Percentiles rank a stretch among this genome's conserved stretches.
Evolutionary conservation across 768 basidiomycete genomes (phyloP).

Genomic region (Kwoniella pini): DNA sequence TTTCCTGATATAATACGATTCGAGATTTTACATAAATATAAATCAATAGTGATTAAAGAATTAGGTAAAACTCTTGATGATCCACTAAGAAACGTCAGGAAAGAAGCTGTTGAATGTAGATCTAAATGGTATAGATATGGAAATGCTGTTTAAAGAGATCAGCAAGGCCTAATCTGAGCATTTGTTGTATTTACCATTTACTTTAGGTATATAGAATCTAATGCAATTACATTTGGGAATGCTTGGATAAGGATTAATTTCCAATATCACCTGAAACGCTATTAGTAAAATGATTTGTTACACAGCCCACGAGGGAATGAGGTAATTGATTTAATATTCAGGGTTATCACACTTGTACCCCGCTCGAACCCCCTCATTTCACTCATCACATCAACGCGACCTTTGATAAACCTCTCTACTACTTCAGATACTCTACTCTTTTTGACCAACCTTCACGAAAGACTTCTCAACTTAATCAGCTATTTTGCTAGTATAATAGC

Average conservation of each 20-base stretch:
- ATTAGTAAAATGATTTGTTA: neutral
- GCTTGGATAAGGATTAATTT: neutral
- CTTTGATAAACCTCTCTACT: too few relatives aligned
- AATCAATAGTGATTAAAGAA: slow-evolving; percentile 69
- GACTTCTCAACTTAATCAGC: neutral
- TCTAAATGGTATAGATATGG: slow-evolving; percentile 53
- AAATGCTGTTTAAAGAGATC: slow-evolving; percentile 10
- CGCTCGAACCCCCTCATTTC: slow-evolving; percentile 1
- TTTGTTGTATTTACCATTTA: too few relatives aligned
- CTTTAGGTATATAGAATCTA: too few relatives aligned
- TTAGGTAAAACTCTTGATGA: slow-evolving; percentile 81
- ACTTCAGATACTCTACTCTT: neutral
- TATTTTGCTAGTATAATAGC: neutral
- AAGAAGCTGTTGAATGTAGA: slow-evolving; percentile 82
- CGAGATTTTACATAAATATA: slow-evolving; percentile 78
- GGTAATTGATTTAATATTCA: neutral
- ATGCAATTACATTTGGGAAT: too few relatives aligned
- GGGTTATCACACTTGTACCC: neutral
- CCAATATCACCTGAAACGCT: neutral
- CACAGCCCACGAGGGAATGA: neutral
- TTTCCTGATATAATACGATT: slow-evolving; percentile 78
- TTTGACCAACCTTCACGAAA: neutral
- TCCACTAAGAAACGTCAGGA: slow-evolving; percentile 78
- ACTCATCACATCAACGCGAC: slow-evolving; percentile 2
- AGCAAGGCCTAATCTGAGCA: too few relatives aligned